These are phyloP conservation scores for Akanthomyces lecanii DNA, from an alignment of 2,329 filamentous ascomycete genomes.

Conservation along the genomic window DNA sequence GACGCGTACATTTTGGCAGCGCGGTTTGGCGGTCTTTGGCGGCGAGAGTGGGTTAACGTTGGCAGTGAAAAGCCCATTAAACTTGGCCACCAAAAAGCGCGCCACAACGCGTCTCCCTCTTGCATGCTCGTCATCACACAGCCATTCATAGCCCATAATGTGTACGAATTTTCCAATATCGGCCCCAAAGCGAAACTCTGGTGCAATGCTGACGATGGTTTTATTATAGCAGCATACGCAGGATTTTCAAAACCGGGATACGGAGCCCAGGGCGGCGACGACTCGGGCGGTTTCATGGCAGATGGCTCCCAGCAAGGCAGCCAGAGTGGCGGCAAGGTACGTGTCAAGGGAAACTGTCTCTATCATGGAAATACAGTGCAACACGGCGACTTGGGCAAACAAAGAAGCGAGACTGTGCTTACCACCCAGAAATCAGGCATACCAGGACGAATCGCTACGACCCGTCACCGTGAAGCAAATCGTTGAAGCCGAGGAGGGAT, in stretches of 20 bases:
- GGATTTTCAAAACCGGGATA: conserved; percentile 45
- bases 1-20: not conserved
- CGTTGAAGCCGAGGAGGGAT: conserved; percentile 72
- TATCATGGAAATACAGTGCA: too few species aligned
- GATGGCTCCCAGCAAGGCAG: conserved; percentile 58
- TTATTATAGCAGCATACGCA: conserved; percentile 43
- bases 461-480: conserved; percentile 96
- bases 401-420: not conserved
- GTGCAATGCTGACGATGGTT: conserved; percentile 11
- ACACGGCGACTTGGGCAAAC: not conserved
- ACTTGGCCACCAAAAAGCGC: conserved; percentile 24
- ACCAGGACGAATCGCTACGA: conserved; percentile 79
- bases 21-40: not conserved
- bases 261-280: conserved; percentile 53
- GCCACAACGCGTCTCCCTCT: conserved; percentile 30
- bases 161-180: conserved; percentile 26
- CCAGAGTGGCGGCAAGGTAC: conserved; percentile 46
- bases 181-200: not conserved
- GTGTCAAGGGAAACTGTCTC: not conserved
- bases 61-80: conserved; percentile 25
- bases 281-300: conserved; percentile 59
- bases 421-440: conserved; percentile 39
- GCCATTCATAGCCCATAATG: conserved; percentile 27
- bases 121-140: conserved; percentile 19
- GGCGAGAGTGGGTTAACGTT: not conserved